Percentiles rank a stretch among this genome's conserved stretches.
phyloP scores from a whole-genome alignment of 805 yeast species.

The Metschnikowia henanensis region DNA sequence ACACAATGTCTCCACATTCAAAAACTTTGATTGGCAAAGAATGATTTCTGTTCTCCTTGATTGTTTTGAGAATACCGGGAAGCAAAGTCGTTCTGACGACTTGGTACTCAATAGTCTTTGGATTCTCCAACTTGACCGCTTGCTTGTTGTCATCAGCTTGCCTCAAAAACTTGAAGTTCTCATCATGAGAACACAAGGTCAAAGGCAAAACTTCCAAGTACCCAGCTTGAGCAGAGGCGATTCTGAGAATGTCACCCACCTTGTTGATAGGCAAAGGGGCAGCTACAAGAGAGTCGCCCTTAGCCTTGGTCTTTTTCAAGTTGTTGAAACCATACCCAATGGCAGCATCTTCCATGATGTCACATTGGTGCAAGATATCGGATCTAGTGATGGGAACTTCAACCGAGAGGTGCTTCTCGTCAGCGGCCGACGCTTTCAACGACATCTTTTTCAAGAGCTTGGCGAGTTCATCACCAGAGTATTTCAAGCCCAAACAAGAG shows the following conservation, averaged over 20 bases:
- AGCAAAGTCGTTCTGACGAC: slow-evolving; percentile 94
- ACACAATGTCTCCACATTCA: slow-evolving; percentile 93
- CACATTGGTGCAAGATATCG: slow-evolving; percentile 95
- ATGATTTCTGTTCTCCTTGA: slow-evolving; percentile 95
- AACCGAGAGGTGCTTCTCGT: slow-evolving; percentile 58
- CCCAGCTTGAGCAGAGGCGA: slow-evolving; percentile 91
- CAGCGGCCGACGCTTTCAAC: slow-evolving; percentile 55
- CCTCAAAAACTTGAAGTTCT: slow-evolving; percentile 87
- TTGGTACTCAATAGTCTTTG: slow-evolving; percentile 95
- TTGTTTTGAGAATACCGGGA: slow-evolving; percentile 94
- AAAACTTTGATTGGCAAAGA: slow-evolving; percentile 92
- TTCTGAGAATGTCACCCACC: slow-evolving; percentile 85
- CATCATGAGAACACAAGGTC: slow-evolving; percentile 95
- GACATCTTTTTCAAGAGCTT: slow-evolving; percentile 79
- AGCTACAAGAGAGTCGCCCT: slow-evolving; percentile 78
- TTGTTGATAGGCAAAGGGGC: slow-evolving; percentile 89
- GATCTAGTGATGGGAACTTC: slow-evolving; percentile 91
- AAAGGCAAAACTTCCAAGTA: slow-evolving; percentile 96
- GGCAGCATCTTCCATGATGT: slow-evolving; percentile 98
- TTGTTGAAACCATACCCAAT: slow-evolving; percentile 94
- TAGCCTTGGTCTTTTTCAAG: slow-evolving; percentile 74
- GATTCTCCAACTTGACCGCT: slow-evolving; percentile 92
- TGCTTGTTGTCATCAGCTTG: slow-evolving; percentile 66
- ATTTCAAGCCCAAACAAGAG: slow-evolving; percentile 85
- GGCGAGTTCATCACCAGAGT: slow-evolving; percentile 66